phyloP scores from a whole-genome alignment of 805 yeast species.

The Saccharomycopsis sp. region DNA sequence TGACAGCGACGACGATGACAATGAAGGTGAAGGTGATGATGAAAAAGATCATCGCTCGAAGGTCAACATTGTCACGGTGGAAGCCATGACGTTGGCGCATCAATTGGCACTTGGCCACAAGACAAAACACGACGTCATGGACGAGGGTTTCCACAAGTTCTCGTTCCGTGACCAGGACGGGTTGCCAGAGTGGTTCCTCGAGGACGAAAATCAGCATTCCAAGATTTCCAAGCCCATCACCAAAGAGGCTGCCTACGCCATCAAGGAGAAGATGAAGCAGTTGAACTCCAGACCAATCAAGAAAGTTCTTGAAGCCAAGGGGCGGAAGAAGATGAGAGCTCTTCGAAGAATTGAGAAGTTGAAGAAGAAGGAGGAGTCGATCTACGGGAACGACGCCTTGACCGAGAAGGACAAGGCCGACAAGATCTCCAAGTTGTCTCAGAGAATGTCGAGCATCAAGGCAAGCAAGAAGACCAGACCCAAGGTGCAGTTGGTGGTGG shows the following conservation, averaged over 20 bases:
- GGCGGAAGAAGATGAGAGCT: slow-evolving; percentile 92
- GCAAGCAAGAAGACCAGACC: slow-evolving; percentile 41
- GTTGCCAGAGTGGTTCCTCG: slow-evolving; percentile 94
- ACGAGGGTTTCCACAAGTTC: slow-evolving; percentile 87
- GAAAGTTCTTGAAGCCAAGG: slow-evolving; percentile 97
- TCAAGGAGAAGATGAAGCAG: slow-evolving; percentile 66
- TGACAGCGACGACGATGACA: slow-evolving; percentile 32
- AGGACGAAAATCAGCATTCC: slow-evolving; percentile 82
- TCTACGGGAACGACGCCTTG: slow-evolving; percentile 79
- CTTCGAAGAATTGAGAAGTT: slow-evolving; percentile 75
- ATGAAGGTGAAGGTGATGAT: slow-evolving; percentile 32
- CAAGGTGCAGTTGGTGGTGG: slow-evolving; percentile 81
- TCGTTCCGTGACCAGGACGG: slow-evolving; percentile 88
- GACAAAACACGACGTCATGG: slow-evolving; percentile 75
- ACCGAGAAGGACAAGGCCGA: slow-evolving; percentile 92
- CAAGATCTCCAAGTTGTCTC: slow-evolving; percentile 81
- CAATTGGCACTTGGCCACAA: slow-evolving; percentile 85
- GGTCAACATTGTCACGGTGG: slow-evolving; percentile 82
- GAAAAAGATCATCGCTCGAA: slow-evolving; percentile 50
- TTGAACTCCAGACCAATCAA: slow-evolving; percentile 96
- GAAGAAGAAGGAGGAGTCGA: slow-evolving; percentile 85
- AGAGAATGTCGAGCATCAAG: slow-evolving; percentile 42
- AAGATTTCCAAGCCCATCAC: slow-evolving; percentile 87
- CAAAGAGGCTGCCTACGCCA: slow-evolving; percentile 79
- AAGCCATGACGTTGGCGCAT: slow-evolving; percentile 97